Base-by-base conservation (phyloP, 2,329 filamentous ascomycete species). In the Gremmenia infestans region DNA sequence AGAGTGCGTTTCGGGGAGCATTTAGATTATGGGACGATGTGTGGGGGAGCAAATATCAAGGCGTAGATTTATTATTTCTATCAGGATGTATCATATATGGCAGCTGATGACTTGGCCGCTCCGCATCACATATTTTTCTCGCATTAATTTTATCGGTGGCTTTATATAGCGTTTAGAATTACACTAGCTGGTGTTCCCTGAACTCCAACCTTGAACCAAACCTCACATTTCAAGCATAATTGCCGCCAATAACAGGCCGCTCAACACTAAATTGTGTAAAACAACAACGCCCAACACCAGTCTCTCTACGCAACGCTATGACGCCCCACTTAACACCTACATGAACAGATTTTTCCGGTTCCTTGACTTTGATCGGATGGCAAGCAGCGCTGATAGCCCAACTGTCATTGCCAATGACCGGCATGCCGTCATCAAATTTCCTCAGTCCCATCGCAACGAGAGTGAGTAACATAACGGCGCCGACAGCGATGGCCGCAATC, bases 311-410 rank as follows among this genome's bases (percentile, higher is more conserved):
- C 28, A 32, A 32, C 28, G 28, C 28, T 11, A 17, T 5, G 8
- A 17, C 37, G 3, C 37, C 37, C 37, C 37, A 40, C 17, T 40
- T 40, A 7, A 40, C 28, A 32, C 28, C 28, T 11, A 32, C 28
- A 32, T 32, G 9, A 32, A 32, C 28, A 12, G 1, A 32, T 4
- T 32, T 32, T 11, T 32, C 28, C 28, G 28, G 28, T 12, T 32
- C 37, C 37, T 7, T 40, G 37, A 40, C 37, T 40, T 17, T 40
- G 17, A 17, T n/a, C 17, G 28, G 50, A 46, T 57, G 48, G 42
- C 55, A 57, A 35, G 51, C 52, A 12, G 55, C 55, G 40, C 46
- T 51, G 17, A 57, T 54, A 19, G 42, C 48, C 14, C 40, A 40
- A 45, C 52, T 57, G 23, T 48, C 50, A 36, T 37, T 57, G 5